These are phyloP conservation scores for Apiotrichum veenhuisii DNA, from an alignment of 1,284 basidiomycete species.

Conservation along the genomic window DNA sequence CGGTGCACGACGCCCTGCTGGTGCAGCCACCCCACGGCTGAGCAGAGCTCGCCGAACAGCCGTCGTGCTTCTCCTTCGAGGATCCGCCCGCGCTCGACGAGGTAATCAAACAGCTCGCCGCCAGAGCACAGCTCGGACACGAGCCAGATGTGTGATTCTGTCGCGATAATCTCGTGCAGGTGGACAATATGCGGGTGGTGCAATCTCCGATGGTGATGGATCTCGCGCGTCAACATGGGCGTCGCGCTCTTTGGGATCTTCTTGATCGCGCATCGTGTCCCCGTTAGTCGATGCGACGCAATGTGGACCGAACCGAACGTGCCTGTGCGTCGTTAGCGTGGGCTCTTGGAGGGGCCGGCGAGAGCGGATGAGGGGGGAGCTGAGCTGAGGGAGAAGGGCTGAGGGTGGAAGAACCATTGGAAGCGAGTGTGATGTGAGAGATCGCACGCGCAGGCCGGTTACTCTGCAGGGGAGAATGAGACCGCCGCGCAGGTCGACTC, in stretches of 20 bases:
- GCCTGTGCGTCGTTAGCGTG: constrained; percentile 54
- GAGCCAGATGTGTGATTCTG: constrained; percentile 92
- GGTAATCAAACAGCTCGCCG: constrained; percentile 95
- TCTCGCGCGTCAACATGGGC: constrained; percentile 86
- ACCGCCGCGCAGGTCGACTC: too few species aligned
- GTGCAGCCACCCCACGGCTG: constrained; percentile 90
- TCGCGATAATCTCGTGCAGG: constrained; percentile 96
- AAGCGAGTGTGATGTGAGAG: too few species aligned
- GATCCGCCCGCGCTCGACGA: constrained; percentile 87
- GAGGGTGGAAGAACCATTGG: too few species aligned
- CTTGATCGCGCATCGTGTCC: constrained; percentile 89
- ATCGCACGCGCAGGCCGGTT: too few species aligned
- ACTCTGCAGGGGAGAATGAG: too few species aligned
- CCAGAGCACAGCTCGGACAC: constrained; percentile 94
- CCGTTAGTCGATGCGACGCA: constrained; percentile 85
- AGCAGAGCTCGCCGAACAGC: constrained; percentile 89
- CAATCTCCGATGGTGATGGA: constrained; percentile 94
- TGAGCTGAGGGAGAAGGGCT: too few species aligned
- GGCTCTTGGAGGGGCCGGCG: not conserved
- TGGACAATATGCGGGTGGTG: constrained; percentile 94
- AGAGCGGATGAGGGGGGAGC: not conserved
- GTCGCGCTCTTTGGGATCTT: constrained; percentile 93
- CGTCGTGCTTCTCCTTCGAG: constrained; percentile 75
- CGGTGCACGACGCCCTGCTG: constrained; percentile 85
- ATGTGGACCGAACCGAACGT: constrained; percentile 90